Evolutionary conservation across 257 asterid species (phyloP).

Genomic region (Echium plantagineum): DNA sequence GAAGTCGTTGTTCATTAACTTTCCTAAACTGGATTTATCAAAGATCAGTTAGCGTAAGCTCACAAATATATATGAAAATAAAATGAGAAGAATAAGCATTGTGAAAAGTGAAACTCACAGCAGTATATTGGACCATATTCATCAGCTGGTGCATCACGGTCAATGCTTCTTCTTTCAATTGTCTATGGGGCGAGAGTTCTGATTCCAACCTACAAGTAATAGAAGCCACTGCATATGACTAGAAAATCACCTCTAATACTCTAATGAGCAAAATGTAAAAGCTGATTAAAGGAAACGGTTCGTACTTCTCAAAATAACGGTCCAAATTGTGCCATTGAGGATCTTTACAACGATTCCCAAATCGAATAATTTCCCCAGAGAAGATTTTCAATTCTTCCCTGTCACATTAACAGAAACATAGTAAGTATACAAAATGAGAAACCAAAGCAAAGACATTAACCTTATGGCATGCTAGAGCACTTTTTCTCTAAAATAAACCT

Average conservation of each 20-base stretch:
- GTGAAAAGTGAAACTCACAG: constrained; percentile 42
- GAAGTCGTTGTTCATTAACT: not conserved
- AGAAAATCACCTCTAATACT: constrained; percentile 15
- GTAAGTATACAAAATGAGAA: not conserved
- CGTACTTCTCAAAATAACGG: constrained; percentile 85
- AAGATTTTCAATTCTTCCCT: constrained; percentile 79
- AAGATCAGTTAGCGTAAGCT: not conserved
- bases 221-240: constrained; percentile 19
- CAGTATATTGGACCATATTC: constrained; percentile 77
- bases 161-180: constrained; percentile 74
- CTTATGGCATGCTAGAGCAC: not conserved
- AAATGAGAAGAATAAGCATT: constrained; percentile 7
- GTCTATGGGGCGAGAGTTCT: constrained; percentile 55
- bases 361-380: constrained; percentile 80
- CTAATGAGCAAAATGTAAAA: constrained; percentile 13
- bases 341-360: constrained; percentile 92
- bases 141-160: constrained; percentile 54
- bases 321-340: constrained; percentile 99
- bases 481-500: constrained; percentile 31
- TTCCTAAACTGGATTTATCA: not conserved
- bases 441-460: not conserved
- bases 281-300: constrained; percentile 17
- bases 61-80: not conserved
- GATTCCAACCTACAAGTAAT: constrained; percentile 54
- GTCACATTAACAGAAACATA: constrained; percentile 10